Percentiles rank a stretch among this genome's conserved stretches.
These are phyloP conservation scores for Nemania serpens DNA, from an alignment of 2,329 filamentous ascomycete species.

Conservation along the genomic window DNA sequence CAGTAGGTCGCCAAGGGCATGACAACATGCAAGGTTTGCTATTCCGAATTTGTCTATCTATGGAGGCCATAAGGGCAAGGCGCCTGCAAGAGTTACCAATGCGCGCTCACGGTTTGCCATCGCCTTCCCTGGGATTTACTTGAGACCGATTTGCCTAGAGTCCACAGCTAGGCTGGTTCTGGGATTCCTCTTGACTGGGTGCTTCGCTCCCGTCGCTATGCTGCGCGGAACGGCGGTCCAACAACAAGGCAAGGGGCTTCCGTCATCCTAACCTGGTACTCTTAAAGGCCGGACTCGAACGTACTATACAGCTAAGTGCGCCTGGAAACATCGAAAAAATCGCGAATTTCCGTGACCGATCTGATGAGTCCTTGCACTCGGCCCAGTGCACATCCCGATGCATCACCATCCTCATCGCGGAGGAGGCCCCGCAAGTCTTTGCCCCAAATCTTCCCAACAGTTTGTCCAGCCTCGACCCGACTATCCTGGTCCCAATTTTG, in stretches of 20 bases:
- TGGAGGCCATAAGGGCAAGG: not conserved
- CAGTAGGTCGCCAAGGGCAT: constrained; percentile 23
- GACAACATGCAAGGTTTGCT: not conserved
- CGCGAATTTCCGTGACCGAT: constrained; percentile 30
- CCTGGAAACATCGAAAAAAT: constrained; percentile 23
- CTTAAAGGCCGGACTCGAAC: not conserved
- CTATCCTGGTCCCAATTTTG: constrained; percentile 40
- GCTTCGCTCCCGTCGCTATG: not conserved
- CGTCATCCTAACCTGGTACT: not conserved
- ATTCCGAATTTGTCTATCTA: constrained; percentile 1
- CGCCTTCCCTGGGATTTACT: not conserved
- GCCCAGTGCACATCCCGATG: constrained; percentile 42
- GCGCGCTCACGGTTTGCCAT: too few species aligned
- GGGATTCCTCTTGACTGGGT: not conserved
- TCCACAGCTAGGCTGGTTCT: not conserved
- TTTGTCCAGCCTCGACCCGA: constrained; percentile 17
- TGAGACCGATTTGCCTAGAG: not conserved
- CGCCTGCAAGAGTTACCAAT: not conserved
- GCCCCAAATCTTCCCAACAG: constrained; percentile 36
- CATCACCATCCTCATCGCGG: constrained; percentile 5
- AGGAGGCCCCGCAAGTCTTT: constrained; percentile 35
- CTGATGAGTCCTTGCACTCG: constrained; percentile 30
- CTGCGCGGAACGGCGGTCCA: not conserved
- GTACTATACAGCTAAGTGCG: too few species aligned
- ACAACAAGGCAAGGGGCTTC: not conserved